Base-by-base conservation (phyloP, 305 asterid genomes). In the Rubia balearica region DNA sequence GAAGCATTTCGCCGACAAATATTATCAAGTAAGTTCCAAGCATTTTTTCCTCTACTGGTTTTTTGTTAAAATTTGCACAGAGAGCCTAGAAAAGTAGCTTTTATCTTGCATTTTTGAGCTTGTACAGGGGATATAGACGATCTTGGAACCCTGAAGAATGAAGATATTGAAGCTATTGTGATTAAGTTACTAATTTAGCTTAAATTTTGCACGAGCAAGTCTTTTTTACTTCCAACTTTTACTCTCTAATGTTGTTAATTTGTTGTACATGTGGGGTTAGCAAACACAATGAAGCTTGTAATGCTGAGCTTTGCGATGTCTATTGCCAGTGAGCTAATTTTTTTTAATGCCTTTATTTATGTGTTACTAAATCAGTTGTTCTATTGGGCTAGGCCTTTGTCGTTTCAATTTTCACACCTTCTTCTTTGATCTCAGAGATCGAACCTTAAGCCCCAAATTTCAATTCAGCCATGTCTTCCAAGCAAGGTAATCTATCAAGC, bases 271-370 rank as follows among this genome's bases (percentile, higher is more conserved):
- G 92, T 73, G 99, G 99, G 65, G 88, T 95, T 79, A 90, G 91
- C 91, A 92, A 86, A 76, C 96, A 89, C 83, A 83, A 90, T 62
- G 99, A 92, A 74, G 84, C 92, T 40, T 95, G 92, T 84, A 92
- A 84, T 77, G 88, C 96, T 0, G 99, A 95, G 89, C 91, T 95
- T 65, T 85, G 89, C 71, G 97, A 95, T 80, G 89, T 95, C 71
- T 95, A 95, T 80, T 87, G 92, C 82, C 85, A 88, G 98, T 95
- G 76, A 83, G 89, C 24, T 41, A 7, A 10, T 8, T 56, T 45
- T 10, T 56, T 6, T 24, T 22, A 21, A 73, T 16, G 36, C 36
- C 46, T 42, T 64, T 27, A 9, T 27, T 64, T 14, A 5, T 48
- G 53, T 51, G 16, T 16, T 4, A 17, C 9, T 17, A 0, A 17